Conservation (phyloP, 2,329 filamentous ascomycete genomes). For the Blastomyces emzantsi region DNA sequence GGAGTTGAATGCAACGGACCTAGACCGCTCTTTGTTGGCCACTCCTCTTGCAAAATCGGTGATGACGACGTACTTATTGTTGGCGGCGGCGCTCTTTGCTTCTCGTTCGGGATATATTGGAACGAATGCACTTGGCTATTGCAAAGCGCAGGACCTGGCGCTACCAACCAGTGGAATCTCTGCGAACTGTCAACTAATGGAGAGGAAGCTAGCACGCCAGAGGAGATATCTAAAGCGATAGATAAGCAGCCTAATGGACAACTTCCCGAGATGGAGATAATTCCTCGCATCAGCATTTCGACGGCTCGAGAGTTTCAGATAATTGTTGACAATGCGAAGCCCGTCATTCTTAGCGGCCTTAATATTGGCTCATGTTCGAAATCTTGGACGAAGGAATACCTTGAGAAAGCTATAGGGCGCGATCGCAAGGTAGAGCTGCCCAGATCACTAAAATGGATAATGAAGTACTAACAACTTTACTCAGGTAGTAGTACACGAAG, state of each 20-base stretch:
- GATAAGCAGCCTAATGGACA: conserved; percentile 10
- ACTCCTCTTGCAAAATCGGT: conserved; percentile 45
- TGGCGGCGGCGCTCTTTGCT: conserved; percentile 79
- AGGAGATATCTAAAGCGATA: not conserved
- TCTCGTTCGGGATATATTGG: conserved; percentile 85
- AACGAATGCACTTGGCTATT: conserved; percentile 53
- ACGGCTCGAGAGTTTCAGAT: conserved; percentile 50
- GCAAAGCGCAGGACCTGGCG: conserved; percentile 22
- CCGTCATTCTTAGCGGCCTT: conserved; percentile 56
- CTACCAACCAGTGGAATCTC: conserved; percentile 26
- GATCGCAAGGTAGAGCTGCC: conserved; percentile 48
- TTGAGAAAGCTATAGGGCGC: conserved; percentile 52
- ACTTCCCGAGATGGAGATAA: conserved; percentile 19
- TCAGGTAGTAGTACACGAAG: conserved; percentile 66
- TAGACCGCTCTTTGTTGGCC: conserved; percentile 63
- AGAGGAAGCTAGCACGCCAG: not conserved
- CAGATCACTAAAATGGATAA: conserved; percentile 1
- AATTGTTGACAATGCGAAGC: conserved; percentile 50
- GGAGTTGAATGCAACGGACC: conserved; percentile 26
- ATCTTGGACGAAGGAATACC: conserved; percentile 60
- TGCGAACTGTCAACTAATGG: not conserved
- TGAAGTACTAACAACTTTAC: conserved; percentile 7
- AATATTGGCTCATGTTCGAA: conserved; percentile 58
- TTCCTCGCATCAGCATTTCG: conserved; percentile 47
- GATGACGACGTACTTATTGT: conserved; percentile 51